Base-by-base conservation (phyloP, 2,329 filamentous ascomycete species). In the Fusarium redolens region DNA sequence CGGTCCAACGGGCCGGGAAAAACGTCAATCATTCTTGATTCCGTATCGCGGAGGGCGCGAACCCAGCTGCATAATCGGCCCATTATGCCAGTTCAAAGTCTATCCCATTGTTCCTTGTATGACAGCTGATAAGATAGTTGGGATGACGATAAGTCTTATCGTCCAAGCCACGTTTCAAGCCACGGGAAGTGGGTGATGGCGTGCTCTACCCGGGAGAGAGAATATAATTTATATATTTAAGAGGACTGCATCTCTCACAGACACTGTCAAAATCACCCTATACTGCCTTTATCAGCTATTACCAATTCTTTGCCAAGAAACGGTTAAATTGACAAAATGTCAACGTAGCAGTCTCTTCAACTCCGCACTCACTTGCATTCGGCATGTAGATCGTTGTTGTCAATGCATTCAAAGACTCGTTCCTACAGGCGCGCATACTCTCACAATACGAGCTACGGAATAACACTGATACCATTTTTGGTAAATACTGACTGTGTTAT, bases 341-440 rank as follows among this genome's bases (percentile, higher is more conserved):
- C 13, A 31, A 35, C 30, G 54, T 48, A 37, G 54, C 50, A 52
- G 13, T 48, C 4, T 6, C 1, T 37, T n/a, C 10, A 48, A 18
- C 22, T 52, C 22, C 50, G 18, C 33, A 28, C 9, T 13, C 17
- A 4, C 18, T 13, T 40, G 37, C 47, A 38, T 35, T 1, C 8
- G n/a, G 28, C 9, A 18, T 4, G 18, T 28, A 40, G 31, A 60
- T 61, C 37, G 14, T n/a, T 13, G 18, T 10, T 45, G 25, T 37
- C 11, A 22, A 4, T 48, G 33, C 38, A 18, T 40, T 18, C 14
- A 13, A 14, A 45, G 22, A 35, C 38, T 22, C 8, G 25, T 40
- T 67, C 22, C n/a, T 67, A 67, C 52, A 60, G 64, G 62, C 11
- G 64, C 64, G 64, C 64, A 60, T 67, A 56, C 9, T 15, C 7